Percentiles rank a stretch among this genome's conserved stretches.
Conservation (phyloP, 805 yeast genomes). For the Citeromyces nyonsensis region DNA sequence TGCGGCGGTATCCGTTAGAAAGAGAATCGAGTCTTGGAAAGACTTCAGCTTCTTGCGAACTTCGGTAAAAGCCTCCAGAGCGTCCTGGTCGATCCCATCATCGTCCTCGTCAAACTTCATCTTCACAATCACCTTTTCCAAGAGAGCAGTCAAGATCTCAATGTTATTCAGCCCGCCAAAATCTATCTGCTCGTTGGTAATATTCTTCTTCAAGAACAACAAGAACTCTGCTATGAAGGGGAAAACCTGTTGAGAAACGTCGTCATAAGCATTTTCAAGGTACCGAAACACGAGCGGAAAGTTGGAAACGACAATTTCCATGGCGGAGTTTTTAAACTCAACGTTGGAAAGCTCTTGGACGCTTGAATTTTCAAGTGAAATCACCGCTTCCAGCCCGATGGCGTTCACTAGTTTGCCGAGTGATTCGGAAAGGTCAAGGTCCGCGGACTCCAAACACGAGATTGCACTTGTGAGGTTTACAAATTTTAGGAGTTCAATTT, state of each 20-base stretch:
- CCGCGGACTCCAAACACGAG: conserved; percentile 21
- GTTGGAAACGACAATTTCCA: conserved; percentile 35
- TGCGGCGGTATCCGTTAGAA: conserved; percentile 19
- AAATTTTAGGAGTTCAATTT: conserved; percentile 50
- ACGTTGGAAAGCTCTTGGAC: conserved; percentile 19
- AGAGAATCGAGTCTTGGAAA: conserved; percentile 71
- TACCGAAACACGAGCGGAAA: conserved; percentile 64
- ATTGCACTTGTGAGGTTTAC: conserved; percentile 49
- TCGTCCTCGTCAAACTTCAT: conserved; percentile 62
- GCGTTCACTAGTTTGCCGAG: conserved; percentile 61
- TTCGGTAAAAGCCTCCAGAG: conserved; percentile 66
- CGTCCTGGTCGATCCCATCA: conserved; percentile 49
- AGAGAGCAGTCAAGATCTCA: conserved; percentile 44
- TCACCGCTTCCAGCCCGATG: conserved; percentile 63
- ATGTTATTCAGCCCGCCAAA: conserved; percentile 13
- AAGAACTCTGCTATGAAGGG: conserved; percentile 68
- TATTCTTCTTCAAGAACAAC: conserved; percentile 46
- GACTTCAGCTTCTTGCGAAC: conserved; percentile 58
- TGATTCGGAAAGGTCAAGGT: conserved; percentile 43
- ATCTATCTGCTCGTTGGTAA: conserved; percentile 16
- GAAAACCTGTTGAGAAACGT: conserved; percentile 70
- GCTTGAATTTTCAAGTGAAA: conserved; percentile 39
- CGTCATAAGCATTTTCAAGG: conserved; percentile 76
- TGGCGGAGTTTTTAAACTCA: conserved; percentile 17
- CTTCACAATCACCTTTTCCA: conserved; percentile 59